phyloP scores from a whole-genome alignment of 2,329 filamentous ascomycete genomes.

The Gnomoniopsis smithogilvyi region DNA sequence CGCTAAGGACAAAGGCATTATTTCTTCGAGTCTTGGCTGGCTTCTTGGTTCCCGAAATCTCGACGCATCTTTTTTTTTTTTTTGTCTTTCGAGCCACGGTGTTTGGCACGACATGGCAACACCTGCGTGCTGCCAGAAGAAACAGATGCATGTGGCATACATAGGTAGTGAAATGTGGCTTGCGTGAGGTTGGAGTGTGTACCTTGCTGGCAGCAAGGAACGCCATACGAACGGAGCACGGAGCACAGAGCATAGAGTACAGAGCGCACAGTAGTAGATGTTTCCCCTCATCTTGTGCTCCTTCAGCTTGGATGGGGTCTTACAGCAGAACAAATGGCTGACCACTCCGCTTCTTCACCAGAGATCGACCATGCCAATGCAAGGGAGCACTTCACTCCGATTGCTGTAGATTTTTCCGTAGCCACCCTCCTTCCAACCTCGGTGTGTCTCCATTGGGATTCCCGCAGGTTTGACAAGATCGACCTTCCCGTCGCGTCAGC shows the following conservation, averaged over 20 bases:
- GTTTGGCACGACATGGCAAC: slow-evolving; percentile 3
- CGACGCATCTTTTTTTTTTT: background rate
- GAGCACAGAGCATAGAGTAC: background rate
- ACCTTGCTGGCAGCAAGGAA: background rate
- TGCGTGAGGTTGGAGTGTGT: slow-evolving; percentile 10
- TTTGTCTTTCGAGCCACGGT: too few species aligned
- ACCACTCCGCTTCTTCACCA: background rate
- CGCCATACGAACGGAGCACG: background rate
- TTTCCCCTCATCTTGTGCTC: slow-evolving; percentile 19
- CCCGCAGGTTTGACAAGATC: slow-evolving; percentile 6
- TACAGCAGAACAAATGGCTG: slow-evolving; percentile 2
- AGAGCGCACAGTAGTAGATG: slow-evolving; percentile 4
- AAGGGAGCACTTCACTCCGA: background rate
- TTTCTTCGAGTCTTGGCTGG: background rate
- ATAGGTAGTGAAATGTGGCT: slow-evolving; percentile 5
- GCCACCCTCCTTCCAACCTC: slow-evolving; percentile 4
- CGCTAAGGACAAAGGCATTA: background rate
- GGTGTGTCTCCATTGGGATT: slow-evolving; percentile 11
- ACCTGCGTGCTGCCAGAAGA: background rate
- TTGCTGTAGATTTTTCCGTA: background rate
- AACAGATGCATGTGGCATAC: slow-evolving; percentile 6
- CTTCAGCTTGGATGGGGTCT: slow-evolving; percentile 8
- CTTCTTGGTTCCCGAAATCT: background rate
- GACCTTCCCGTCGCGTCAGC: slow-evolving; percentile 11
- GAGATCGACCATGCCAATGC: slow-evolving; percentile 4